Conservation (phyloP, 2,329 filamentous ascomycete species). For the Fusarium anguioides region DNA sequence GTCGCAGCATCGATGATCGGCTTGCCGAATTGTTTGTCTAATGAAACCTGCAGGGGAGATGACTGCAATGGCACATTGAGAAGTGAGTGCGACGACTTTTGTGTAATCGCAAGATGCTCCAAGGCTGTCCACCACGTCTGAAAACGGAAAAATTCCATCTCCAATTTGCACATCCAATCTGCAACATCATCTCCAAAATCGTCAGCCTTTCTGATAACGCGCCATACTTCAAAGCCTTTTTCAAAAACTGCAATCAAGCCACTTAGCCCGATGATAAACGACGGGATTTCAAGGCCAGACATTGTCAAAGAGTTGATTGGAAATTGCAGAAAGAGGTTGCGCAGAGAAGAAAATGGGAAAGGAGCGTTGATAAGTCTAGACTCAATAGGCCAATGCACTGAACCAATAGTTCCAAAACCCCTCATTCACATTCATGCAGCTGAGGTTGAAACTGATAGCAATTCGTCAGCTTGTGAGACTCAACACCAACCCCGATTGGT, state of each 20-base stretch:
- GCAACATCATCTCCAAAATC: not conserved
- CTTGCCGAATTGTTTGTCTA: not conserved
- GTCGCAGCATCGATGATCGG: not conserved
- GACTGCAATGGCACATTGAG: not conserved
- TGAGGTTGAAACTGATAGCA: not conserved
- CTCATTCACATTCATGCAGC: not conserved
- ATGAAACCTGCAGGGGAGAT: not conserved
- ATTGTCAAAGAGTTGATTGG: not conserved
- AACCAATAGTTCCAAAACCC: not conserved
- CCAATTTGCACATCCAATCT: slow-evolving; percentile 6
- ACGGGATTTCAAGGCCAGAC: not conserved
- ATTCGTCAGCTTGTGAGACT: not conserved
- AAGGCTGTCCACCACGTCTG: not conserved
- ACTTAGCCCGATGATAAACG: not conserved
- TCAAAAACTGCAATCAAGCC: not conserved
- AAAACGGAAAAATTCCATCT: slow-evolving; percentile 5
- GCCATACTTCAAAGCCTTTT: not conserved
- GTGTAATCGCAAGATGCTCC: not conserved
- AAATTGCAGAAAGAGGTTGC: not conserved
- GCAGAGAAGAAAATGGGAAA: not conserved
- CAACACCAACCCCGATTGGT: not conserved
- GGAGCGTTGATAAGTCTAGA: not conserved
- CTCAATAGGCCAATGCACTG: not conserved
- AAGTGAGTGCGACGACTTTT: not conserved
- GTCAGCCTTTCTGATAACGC: not conserved